Percentiles rank a stretch among this genome's conserved stretches.
Evolutionary conservation across 1,284 basidiomycete species (phyloP).

Genomic region (Cryptococcus hybrid): DNA sequence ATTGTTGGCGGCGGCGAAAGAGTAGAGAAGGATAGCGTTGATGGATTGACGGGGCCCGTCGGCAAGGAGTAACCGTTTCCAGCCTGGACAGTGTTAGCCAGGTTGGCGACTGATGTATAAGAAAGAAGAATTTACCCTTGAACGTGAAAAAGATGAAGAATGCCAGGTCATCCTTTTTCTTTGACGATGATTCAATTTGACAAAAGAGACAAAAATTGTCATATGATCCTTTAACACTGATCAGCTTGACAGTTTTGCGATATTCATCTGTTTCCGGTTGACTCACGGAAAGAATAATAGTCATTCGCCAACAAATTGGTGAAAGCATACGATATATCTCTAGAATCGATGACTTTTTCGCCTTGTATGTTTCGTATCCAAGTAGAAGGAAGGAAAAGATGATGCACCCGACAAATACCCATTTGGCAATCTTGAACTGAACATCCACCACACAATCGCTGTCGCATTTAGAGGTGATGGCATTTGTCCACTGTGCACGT

Average conservation of each 20-base stretch:
- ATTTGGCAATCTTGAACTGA: constrained; percentile 84
- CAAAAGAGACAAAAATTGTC: constrained; percentile 98
- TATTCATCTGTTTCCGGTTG: neutral
- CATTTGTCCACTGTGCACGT: constrained; percentile 69
- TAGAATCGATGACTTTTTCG: constrained; percentile 86
- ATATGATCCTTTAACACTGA: constrained; percentile 66
- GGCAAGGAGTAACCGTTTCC: constrained; percentile 91
- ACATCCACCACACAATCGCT: constrained; percentile 71
- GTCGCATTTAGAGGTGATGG: constrained; percentile 79
- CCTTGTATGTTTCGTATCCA: constrained; percentile 87
- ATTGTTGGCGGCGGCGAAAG: constrained; percentile 77
- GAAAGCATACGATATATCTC: constrained; percentile 95
- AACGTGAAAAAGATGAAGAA: constrained; percentile 99
- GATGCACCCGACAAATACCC: constrained; percentile 97
- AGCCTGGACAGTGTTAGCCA: constrained; percentile 59
- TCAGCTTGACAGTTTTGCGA: constrained; percentile 1
- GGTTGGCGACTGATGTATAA: neutral
- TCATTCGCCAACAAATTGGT: constrained; percentile 97
- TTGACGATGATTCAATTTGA: constrained; percentile 92
- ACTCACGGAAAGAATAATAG: constrained; percentile 85
- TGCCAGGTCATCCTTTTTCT: constrained; percentile 94
- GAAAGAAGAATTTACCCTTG: constrained; percentile 65
- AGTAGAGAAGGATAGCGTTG: constrained; percentile 90
- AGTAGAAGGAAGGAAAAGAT: constrained; percentile 93
- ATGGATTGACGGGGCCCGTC: constrained; percentile 98